Evolutionary conservation across 306 rosid genomes (phyloP), one percentile per base, ranked within the genome.

Genomic region (Elaeagnus macrophylla): DNA sequence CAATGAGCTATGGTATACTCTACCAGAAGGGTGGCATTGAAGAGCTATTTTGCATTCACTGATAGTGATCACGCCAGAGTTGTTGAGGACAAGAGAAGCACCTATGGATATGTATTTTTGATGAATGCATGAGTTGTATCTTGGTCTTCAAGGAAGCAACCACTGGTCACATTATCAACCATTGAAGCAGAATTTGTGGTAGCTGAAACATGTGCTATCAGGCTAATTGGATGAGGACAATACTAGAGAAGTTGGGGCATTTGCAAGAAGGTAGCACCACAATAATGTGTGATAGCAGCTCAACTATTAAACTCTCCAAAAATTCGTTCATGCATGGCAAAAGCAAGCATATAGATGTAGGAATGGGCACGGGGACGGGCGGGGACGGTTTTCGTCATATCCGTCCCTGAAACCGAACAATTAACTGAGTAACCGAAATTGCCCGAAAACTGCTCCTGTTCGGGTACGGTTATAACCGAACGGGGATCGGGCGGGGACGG

Each of bases 231-330:
- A 42, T 42, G 46, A 42, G 46, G 12, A 1, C 11, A 42, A 42
- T 42, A 42, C 46, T 42, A 42, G 46, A 42, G 46, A 42, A 42
- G 46, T 13, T 42, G 46, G 46, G 46, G 12, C 12, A 13, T 13
- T 42, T 13, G 12, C 3, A 42, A 13, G 46, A 42, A 42, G 46
- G 46, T 9, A 42, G 46, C 46, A 42, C 3, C 12, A 42, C 46
- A 42, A 42, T 42, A 42, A 42, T 42, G 46, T 42, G 46, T 42
- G 46, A 42, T 42, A 42, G 46, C 46, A 42, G 46, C 46, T 42
- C 46, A 42, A 42, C 46, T 13, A 42, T 42, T 42, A 42, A 42
- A 13, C 46, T 42, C 12, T 42, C 46, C 46, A 42, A 42, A 42
- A 42, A 42, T 42, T 42, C 46, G 3, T 9, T 42, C 46, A 42